A percentile compares a stretch with the other conserved stretches of the same genome.
Conservation (phyloP, 2,329 filamentous ascomycete species). For the Nemania sp. region DNA sequence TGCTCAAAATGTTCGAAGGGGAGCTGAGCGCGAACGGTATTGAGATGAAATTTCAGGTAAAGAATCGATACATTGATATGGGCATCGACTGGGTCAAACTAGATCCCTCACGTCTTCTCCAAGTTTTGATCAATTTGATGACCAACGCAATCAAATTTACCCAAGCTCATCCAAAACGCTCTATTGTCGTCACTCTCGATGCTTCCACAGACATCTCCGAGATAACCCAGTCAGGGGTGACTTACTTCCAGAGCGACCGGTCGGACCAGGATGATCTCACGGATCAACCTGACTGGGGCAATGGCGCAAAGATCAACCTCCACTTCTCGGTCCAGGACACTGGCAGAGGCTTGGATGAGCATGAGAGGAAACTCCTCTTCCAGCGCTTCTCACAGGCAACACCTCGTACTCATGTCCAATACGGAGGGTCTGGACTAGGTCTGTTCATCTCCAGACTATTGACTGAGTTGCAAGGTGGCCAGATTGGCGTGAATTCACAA, state of each 20-base stretch:
- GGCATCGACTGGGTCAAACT: conserved; percentile 78
- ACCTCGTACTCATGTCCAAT: conserved; percentile 77
- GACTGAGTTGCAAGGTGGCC: conserved; percentile 81
- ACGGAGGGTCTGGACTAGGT: conserved; percentile 76
- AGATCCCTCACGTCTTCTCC: conserved; percentile 79
- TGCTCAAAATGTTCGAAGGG: conserved; percentile 82
- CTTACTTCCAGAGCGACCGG: conserved; percentile 62
- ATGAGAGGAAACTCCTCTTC: conserved; percentile 75
- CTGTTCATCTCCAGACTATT: conserved; percentile 82
- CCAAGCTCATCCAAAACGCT: conserved; percentile 67
- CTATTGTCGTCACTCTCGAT: conserved; percentile 73
- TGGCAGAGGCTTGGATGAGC: conserved; percentile 72
- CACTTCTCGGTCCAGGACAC: conserved; percentile 80
- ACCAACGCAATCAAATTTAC: conserved; percentile 75
- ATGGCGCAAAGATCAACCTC: conserved; percentile 77
- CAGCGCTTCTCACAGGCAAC: conserved; percentile 76
- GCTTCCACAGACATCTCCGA: conserved; percentile 67
- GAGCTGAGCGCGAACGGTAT: conserved; percentile 80
- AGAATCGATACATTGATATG: conserved; percentile 73
- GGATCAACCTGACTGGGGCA: conserved; percentile 74
- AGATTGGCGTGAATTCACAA: conserved; percentile 77
- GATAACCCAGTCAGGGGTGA: conserved; percentile 55
- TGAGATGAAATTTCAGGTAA: conserved; percentile 74
- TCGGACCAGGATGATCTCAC: conserved; percentile 59
- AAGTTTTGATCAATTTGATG: conserved; percentile 82